phyloP scores from a whole-genome alignment of 164 flowering plant genomes.

The Stephania cephalantha region DNA sequence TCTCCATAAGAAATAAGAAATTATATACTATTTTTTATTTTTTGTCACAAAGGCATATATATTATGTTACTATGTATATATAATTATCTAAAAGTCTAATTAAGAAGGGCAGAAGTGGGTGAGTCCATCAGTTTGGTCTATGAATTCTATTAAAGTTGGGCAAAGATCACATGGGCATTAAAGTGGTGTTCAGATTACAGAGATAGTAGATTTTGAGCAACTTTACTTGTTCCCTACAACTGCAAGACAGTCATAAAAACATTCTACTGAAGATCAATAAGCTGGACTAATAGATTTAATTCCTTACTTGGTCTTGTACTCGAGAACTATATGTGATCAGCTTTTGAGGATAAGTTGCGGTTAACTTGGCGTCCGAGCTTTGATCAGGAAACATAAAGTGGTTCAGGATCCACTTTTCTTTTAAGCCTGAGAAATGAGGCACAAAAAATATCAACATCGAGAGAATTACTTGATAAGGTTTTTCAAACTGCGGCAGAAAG shows the following conservation, averaged over 20 bases:
- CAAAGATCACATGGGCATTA: neutral
- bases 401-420: conserved; percentile 58
- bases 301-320: neutral
- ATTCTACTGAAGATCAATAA: neutral
- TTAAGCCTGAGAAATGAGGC: conserved; percentile 41
- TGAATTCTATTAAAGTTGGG: no score
- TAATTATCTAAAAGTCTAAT: no score
- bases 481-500: neutral
- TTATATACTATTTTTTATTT: no score
- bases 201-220: neutral
- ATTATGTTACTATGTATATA: no score
- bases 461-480: neutral
- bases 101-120: no score
- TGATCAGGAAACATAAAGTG: conserved; percentile 38
- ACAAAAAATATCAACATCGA: conserved; percentile 4
- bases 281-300: no score
- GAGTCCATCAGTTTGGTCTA: no score
- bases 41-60: no score
- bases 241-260: neutral
- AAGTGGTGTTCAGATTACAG: neutral
- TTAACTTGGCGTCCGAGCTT: neutral
- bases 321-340: neutral
- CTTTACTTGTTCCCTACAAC: no score
- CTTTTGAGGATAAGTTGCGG: neutral
- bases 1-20: no score